phyloP scores from a whole-genome alignment of 2,329 filamentous ascomycete species.

The Diaporthe citrichinensis region DNA sequence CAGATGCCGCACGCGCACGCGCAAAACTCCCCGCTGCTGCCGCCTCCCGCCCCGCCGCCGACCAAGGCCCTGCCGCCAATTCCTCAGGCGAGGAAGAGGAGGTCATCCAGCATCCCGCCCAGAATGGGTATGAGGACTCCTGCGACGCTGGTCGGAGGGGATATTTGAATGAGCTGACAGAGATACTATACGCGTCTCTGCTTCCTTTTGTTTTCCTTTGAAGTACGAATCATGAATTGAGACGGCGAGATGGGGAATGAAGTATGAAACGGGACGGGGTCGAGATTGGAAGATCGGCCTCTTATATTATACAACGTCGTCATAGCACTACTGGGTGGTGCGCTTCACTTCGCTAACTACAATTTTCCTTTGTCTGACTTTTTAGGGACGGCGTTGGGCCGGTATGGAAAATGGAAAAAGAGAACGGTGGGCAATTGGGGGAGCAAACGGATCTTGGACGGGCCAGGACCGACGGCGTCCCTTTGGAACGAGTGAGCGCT shows the following conservation, averaged over 20 bases:
- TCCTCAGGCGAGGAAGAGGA: constrained; percentile 52
- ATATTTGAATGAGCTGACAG: neutral
- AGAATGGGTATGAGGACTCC: constrained; percentile 32
- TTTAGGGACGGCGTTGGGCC: constrained; percentile 4
- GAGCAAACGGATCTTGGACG: constrained; percentile 4
- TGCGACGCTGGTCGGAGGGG: constrained; percentile 1
- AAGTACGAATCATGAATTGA: neutral
- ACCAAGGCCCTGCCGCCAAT: constrained; percentile 69
- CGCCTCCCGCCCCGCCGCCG: constrained; percentile 68
- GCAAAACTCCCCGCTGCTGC: constrained; percentile 57
- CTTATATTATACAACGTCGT: constrained; percentile 15
- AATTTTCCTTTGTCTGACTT: constrained; percentile 23
- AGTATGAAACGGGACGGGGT: neutral
- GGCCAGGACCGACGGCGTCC: constrained; percentile 9
- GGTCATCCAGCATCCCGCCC: constrained; percentile 34
- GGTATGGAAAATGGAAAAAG: neutral
- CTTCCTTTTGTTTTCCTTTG: neutral
- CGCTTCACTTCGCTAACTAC: neutral
- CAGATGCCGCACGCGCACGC: constrained; percentile 48
- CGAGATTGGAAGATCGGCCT: neutral
- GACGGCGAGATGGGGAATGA: constrained; percentile 1
- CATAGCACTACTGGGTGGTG: constrained; percentile 31
- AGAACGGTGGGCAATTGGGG: neutral
- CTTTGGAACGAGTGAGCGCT: constrained; percentile 11
- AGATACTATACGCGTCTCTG: neutral